Conservation (phyloP, 164 flowering plant species). For the Euptelea pleiosperma region DNA sequence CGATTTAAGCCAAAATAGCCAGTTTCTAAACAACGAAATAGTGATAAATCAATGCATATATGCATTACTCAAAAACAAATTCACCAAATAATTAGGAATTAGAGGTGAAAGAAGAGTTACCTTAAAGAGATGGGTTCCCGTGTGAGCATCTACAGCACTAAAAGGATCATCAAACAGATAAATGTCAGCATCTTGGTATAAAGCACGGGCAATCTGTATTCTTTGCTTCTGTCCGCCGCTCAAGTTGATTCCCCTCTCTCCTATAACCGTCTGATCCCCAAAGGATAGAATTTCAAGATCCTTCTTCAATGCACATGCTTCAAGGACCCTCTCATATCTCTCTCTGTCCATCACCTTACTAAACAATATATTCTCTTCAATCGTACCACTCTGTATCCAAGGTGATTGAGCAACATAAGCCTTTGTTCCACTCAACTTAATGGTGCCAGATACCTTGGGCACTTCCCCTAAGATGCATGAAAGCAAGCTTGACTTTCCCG, state of each 20-base stretch:
- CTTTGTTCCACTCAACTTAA: slow-evolving; percentile 46
- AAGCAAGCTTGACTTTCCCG: slow-evolving; percentile 61
- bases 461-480: slow-evolving; percentile 59
- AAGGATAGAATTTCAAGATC: slow-evolving; percentile 71
- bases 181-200: slow-evolving; percentile 83
- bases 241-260: slow-evolving; percentile 88
- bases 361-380: slow-evolving; percentile 81
- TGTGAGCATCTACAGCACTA: slow-evolving; percentile 94
- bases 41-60: too few relatives aligned
- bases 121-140: slow-evolving; percentile 84
- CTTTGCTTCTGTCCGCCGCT: slow-evolving; percentile 97
- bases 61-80: not conserved
- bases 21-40: too few relatives aligned
- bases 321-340: slow-evolving; percentile 62
- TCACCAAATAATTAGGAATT: not conserved
- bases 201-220: slow-evolving; percentile 83
- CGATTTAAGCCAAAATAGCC: too few relatives aligned
- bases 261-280: slow-evolving; percentile 84
- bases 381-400: slow-evolving; percentile 88
- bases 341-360: slow-evolving; percentile 73
- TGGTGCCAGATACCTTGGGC: slow-evolving; percentile 38
- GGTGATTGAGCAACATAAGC: slow-evolving; percentile 88
- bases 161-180: slow-evolving; percentile 90
- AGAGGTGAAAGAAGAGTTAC: slow-evolving; percentile 24
- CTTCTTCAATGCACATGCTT: slow-evolving; percentile 72